Percentiles rank a stretch among this genome's conserved stretches.
Conservation (phyloP, 2,329 filamentous ascomycete genomes). For the Rhexocercosporidium sp. region DNA sequence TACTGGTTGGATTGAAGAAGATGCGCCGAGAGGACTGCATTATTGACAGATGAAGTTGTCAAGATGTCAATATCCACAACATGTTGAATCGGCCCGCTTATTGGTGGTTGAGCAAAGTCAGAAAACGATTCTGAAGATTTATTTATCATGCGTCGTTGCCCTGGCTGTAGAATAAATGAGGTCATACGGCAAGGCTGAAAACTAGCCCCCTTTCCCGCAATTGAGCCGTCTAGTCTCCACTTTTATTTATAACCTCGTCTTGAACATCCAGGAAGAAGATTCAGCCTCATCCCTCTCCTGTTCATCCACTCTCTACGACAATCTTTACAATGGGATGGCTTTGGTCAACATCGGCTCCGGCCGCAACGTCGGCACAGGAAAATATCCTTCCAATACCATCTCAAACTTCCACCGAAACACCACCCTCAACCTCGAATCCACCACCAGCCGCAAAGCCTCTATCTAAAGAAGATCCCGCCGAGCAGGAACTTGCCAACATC, state of each 20-base stretch:
- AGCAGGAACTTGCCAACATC: constrained; percentile 43
- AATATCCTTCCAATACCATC: constrained; percentile 23
- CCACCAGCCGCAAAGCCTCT: constrained; percentile 30
- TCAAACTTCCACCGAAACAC: constrained; percentile 27
- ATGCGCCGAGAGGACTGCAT: constrained; percentile 39
- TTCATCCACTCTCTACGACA: constrained; percentile 20
- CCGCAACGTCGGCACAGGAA: constrained; percentile 37
- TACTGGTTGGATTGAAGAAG: constrained; percentile 44
- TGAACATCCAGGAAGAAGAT: constrained; percentile 16
- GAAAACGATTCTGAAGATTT: not conserved
- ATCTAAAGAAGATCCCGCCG: constrained; percentile 40
- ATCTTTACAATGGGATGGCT: constrained; percentile 63
- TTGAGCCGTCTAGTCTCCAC: not conserved
- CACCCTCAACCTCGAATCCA: constrained; percentile 23
- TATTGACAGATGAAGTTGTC: constrained; percentile 4
- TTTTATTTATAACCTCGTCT: constrained; percentile 1
- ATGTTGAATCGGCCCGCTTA: not conserved
- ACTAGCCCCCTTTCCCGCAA: not conserved
- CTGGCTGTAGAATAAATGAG: constrained; percentile 3
- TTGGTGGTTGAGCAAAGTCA: not conserved
- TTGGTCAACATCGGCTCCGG: constrained; percentile 53
- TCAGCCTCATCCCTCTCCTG: constrained; percentile 17
- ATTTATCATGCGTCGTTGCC: not conserved
- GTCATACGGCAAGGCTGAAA: constrained; percentile 9
- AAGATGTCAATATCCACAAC: constrained; percentile 14